Percentiles rank a stretch among this genome's conserved stretches.
Evolutionary conservation across 139 green algal species (phyloP).

Genomic region (Asterochloris erici): DNA sequence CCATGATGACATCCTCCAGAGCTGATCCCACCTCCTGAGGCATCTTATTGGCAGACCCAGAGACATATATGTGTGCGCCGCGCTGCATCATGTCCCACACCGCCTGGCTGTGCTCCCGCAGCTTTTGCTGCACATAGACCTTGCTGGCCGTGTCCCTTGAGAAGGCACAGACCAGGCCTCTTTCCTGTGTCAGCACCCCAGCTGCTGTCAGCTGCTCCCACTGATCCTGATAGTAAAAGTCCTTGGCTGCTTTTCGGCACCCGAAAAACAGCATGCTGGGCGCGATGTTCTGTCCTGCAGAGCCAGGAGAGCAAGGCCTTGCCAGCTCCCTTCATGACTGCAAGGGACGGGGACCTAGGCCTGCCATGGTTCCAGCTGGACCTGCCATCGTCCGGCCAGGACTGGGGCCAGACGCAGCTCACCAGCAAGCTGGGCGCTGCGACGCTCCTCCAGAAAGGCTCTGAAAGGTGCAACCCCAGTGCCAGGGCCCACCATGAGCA

Average conservation of each 20-base stretch:
- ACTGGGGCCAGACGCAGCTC: not conserved
- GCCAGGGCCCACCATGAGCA: constrained; percentile 79
- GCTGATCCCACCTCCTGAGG: constrained; percentile 61
- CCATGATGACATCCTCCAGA: constrained; percentile 65
- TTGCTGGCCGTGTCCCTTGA: constrained; percentile 57
- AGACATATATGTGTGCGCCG: constrained; percentile 69
- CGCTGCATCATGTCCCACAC: constrained; percentile 64
- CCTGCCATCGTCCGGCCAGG: not conserved
- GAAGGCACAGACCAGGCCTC: constrained; percentile 74
- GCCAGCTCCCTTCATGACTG: not conserved
- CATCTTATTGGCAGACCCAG: constrained; percentile 77
- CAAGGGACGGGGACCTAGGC: not conserved
- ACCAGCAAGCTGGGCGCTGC: constrained; percentile 8
- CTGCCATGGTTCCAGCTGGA: not conserved
- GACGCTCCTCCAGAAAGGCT: constrained; percentile 71
- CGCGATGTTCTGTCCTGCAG: constrained; percentile 21
- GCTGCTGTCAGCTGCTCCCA: constrained; percentile 48
- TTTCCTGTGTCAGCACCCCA: constrained; percentile 39
- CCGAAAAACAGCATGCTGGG: constrained; percentile 83
- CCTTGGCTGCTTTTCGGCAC: constrained; percentile 59
- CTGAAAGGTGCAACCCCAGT: constrained; percentile 87
- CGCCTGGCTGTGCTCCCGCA: constrained; percentile 48
- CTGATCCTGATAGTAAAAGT: constrained; percentile 82
- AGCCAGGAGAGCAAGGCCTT: not conserved
- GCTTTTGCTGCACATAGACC: constrained; percentile 81